Base-by-base conservation (phyloP, 2,329 filamentous ascomycete species). In the Penicillium sp. region DNA sequence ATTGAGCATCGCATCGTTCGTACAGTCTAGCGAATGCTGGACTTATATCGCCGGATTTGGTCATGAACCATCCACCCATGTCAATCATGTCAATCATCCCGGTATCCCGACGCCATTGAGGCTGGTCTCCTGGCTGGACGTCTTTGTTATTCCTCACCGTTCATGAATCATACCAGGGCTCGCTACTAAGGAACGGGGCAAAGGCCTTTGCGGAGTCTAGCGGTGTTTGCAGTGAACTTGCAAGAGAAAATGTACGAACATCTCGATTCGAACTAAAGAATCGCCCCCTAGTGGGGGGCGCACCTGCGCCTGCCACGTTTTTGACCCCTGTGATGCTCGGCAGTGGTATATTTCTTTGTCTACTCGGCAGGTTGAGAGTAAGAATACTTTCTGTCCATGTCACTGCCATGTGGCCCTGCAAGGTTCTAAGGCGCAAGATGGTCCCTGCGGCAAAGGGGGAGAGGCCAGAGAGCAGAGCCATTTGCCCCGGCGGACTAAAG, bases 271-370 rank as follows among this genome's bases (percentile, higher is more conserved):
- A 36, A 7, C 5, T 6, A 12, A 42, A 21, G 8, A 23, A 29
- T 42, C 15, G 27, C 37, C 46, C 58, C 41, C 42, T 26, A 34
- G 48, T 24, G 30, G 55, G 44, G 53, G 61, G 53, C 56, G 60
- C 63, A 67, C 59, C 59, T 64, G 64, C 64, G 23, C 55, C 40
- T 39, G 49, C 52, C 55, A 54, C 49, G 45, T 53, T 55, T 51
- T 55, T 47, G 8, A 27, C 29, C 39, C 39, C 26, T 26, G 39
- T 49, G 10, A 24, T 44, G 20, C 13, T 17, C 29, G 20, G 23
- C 36, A 6, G 53, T 12, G 15, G 10, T 1, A 18, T 7, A 33
- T 37, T 39, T 29, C 39, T 42, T 42, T 42, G 39, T 42, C 17
- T 20, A 20, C 7, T 13, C 26, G 26, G 32, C 23, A 33, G 23